Base-by-base conservation (phyloP, 2,329 filamentous ascomycete genomes). In the Trichoderma guizhouense region DNA sequence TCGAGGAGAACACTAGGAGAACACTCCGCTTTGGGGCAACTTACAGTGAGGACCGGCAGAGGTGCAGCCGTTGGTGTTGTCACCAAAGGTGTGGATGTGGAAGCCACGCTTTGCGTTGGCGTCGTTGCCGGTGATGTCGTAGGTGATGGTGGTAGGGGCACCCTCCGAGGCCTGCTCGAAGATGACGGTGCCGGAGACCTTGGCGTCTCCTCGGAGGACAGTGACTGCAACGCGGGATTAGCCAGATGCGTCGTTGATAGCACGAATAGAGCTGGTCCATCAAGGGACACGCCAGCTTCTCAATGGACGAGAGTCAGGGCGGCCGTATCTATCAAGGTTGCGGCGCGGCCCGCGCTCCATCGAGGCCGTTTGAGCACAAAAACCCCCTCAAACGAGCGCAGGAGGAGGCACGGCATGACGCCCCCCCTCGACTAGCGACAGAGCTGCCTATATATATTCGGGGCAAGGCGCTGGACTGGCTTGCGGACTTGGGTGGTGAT, bases 31-130 rank as follows among this genome's bases (percentile, higher is more conserved):
- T 64, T 67, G 47, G 47, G 60, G 15, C 15, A 43, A 86, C 93
- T 82, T 87, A 97, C 94, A 99, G 88, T 99, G 96, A 84, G 96
- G 95, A 69, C 96, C 96, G 77, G 96, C 96, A 77, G 93, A 97
- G 77, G 95, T 98, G 93, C 96, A 99, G 84, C 96, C 96, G 86
- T 99, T 99, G 89, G 96, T 98, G 90, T 98, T 98, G 90, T 98
- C 96, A 83, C 96, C 96, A 81, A 97, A 99, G 84, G 96, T 93
- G 88, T 99, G 96, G 81, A 99, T 91, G 89, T 99, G 96, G 89
- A 98, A 94, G 84, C 94, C 96, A 85, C 96, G 95, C 91, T 97
- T 90, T 81, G 96, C 95, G 84, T 97, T 97, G 85, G 95, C 81
- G 82, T 98, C 95, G 86, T 98, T 88, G 85, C 96, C 95, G 74